Conservation (phyloP, 495 filamentous ascomycete species). For the Annulohypoxylon stygium region DNA sequence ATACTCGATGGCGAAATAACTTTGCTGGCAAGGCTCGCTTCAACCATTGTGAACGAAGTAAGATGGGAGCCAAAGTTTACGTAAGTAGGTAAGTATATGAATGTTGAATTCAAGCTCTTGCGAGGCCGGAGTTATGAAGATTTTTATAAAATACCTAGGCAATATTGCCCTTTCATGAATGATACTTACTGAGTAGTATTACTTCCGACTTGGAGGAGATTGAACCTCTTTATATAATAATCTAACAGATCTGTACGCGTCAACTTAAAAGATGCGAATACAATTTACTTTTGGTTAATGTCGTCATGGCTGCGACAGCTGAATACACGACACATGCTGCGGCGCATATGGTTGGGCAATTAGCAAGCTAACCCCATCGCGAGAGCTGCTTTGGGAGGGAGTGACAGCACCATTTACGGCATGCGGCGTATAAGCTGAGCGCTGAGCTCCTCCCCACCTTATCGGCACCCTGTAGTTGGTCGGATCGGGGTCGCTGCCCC, state of each 20-base stretch:
- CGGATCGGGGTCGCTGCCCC: neutral
- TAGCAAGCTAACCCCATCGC: neutral
- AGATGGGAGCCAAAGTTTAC: neutral
- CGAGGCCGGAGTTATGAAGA: neutral
- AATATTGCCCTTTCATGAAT: neutral
- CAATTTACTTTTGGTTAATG: neutral
- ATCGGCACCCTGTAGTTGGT: neutral
- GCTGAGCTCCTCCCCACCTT: constrained; percentile 1
- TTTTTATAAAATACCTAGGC: neutral
- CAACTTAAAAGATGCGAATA: neutral
- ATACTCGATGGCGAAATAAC: constrained; percentile 43
- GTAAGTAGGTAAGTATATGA: neutral
- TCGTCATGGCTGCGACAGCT: neutral
- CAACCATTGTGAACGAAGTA: constrained; percentile 30
- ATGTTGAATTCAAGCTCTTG: constrained; percentile 9
- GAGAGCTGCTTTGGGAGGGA: neutral
- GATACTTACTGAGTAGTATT: neutral
- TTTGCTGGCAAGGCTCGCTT: constrained; percentile 29
- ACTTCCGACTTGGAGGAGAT: neutral
- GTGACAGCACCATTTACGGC: neutral
- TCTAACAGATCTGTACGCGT: neutral
- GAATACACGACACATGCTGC: neutral
- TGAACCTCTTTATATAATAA: neutral
- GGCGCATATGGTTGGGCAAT: neutral
- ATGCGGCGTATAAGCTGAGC: constrained; percentile 1